Evolutionary conservation across 2,329 filamentous ascomycete species (phyloP), one percentile per base, ranked within the genome.

Genomic region (Penicillium sp.): DNA sequence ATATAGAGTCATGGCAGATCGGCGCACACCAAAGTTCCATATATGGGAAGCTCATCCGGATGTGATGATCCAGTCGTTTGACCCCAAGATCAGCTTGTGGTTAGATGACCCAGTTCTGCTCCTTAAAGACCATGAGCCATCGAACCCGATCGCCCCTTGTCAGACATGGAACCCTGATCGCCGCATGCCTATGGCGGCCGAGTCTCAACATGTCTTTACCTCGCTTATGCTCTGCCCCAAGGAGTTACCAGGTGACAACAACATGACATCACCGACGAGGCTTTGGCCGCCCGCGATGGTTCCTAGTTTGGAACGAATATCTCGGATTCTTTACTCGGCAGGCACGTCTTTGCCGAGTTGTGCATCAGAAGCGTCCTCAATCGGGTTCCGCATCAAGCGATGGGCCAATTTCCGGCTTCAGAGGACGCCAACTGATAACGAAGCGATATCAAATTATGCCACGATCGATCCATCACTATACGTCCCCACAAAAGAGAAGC

Each of bases 221-320:
- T 88, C 88, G 30, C 88, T 96, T 61, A 81, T 91, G 61, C 84
- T 93, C 4, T 86, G 90, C 15, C 84, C 84, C 4, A 64, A 57
- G 2, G 73, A 79, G 24, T 76, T 81, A 72, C 86, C 70, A 77
- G 64, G 66, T 77, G 64, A 67, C 72, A 60, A 63, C 76, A 49
- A 33, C 4, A 19, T 30, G 4, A n/a, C 9, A 9, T 64, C 65
- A 3, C 84, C 79, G 60, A 30, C 85, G 51, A 75, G 81, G n/a
- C 76, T 93, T 10, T 97, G 93, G 93, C 93, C 93, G 8, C 90
- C 93, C 0, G 81, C 84, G 0, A 84, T 81, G 0, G 85, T 97
- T 13, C 92, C 92, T 0, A 85, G 89, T 2, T 70, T 75, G 0
- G 79, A 86, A 24, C 87, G 88, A 26, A 83, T 86, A 37, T 79